phyloP scores from a whole-genome alignment of 352 stramenopile genomes.

The Phytophthora cryptogea region DNA sequence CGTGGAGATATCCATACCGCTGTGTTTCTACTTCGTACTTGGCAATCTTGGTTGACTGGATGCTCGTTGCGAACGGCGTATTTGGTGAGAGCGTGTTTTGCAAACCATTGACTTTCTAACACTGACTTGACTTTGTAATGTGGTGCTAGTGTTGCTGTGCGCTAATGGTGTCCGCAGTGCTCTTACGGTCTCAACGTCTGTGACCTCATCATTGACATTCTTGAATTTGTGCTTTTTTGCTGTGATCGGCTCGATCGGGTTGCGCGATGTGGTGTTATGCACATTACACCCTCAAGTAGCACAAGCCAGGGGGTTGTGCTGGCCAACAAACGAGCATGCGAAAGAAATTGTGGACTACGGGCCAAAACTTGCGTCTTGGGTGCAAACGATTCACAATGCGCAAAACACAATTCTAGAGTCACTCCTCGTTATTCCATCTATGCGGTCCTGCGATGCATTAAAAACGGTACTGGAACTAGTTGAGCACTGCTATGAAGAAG shows the following conservation, averaged over 20 bases:
- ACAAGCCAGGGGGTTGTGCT: constrained; percentile 6
- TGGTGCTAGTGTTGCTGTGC: constrained; percentile 48
- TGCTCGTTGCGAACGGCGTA: constrained; percentile 49
- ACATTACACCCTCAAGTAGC: constrained; percentile 9
- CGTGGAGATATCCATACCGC: constrained; percentile 38
- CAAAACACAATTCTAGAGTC: constrained; percentile 28
- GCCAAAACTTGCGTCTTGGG: constrained; percentile 29
- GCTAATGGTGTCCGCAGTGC: constrained; percentile 62
- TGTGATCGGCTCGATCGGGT: constrained; percentile 20
- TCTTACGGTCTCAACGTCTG: constrained; percentile 63
- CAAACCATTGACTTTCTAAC: neutral
- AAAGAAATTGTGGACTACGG: constrained; percentile 17
- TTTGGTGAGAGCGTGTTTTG: constrained; percentile 42
- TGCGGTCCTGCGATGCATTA: constrained; percentile 35
- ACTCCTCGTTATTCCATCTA: constrained; percentile 38
- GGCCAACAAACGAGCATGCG: constrained; percentile 30
- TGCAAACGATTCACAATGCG: constrained; percentile 33
- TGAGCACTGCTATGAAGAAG: constrained; percentile 33
- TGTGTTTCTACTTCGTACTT: constrained; percentile 43
- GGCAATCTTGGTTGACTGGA: constrained; percentile 37
- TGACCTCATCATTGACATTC: constrained; percentile 48
- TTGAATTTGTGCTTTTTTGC: constrained; percentile 45
- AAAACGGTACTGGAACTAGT: constrained; percentile 27
- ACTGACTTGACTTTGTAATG: constrained; percentile 3
- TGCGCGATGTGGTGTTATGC: constrained; percentile 12